Conservation (phyloP, 169 alveolate genomes). For the Plasmodium ovale region DNA sequence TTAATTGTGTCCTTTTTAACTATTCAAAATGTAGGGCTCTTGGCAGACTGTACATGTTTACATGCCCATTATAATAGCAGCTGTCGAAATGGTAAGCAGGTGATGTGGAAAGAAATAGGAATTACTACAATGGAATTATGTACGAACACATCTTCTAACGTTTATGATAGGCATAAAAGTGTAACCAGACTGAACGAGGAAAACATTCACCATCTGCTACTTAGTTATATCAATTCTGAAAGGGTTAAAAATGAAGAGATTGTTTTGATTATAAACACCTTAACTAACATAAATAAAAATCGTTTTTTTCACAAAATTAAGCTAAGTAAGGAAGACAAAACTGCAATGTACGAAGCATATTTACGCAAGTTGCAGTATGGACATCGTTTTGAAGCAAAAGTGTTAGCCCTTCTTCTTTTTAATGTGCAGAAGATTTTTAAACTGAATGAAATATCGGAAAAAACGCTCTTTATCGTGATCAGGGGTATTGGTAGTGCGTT, state of each 20-base stretch:
- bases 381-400: neutral
- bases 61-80: neutral
- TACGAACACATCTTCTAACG: too few species aligned
- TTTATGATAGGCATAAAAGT: too few species aligned
- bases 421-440: conserved; percentile 16
- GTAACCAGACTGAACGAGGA: conserved; percentile 19
- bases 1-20: conserved; percentile 38
- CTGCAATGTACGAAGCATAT: conserved; percentile 13
- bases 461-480: neutral
- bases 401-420: conserved; percentile 30
- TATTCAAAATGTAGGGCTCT: conserved; percentile 10
- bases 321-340: conserved; percentile 14
- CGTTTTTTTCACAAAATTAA: conserved; percentile 30
- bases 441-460: conserved; percentile 14
- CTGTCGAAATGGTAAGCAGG: too few species aligned
- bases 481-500: neutral
- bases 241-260: conserved; percentile 24
- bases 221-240: conserved; percentile 12
- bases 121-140: too few species aligned
- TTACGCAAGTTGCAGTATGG: conserved; percentile 16
- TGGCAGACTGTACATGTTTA: neutral
- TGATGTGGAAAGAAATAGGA: too few species aligned
- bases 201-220: conserved; percentile 24
- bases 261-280: conserved; percentile 12
- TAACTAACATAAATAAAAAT: neutral